These are phyloP conservation scores for Alternaria burnsii DNA, from an alignment of 2,329 filamentous ascomycete genomes.

Conservation along the genomic window DNA sequence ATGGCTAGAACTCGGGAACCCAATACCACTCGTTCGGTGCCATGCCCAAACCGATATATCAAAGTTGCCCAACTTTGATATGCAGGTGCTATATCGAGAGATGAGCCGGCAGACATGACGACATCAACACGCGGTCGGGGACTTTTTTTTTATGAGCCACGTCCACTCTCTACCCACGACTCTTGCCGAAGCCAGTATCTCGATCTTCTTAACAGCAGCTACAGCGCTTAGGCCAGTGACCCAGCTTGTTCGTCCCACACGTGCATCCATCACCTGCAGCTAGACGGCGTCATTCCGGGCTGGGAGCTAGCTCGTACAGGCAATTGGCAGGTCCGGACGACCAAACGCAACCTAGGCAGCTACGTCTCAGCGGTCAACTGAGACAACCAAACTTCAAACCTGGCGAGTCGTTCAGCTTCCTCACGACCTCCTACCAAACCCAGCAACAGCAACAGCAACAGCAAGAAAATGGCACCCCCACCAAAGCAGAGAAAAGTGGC, in stretches of 20 bases:
- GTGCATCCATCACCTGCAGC: constrained; percentile 27
- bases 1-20: constrained; percentile 11
- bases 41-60: constrained; percentile 17
- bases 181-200: neutral
- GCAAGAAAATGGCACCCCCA: constrained; percentile 64
- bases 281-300: constrained; percentile 32
- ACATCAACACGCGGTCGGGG: constrained; percentile 24
- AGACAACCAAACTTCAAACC: constrained; percentile 27
- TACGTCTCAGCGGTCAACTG: constrained; percentile 29
- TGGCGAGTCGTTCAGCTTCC: constrained; percentile 34
- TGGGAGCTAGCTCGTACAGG: constrained; percentile 31
- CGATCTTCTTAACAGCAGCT: neutral
- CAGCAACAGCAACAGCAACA: constrained; percentile 17
- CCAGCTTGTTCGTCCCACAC: constrained; percentile 15
- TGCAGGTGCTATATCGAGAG: constrained; percentile 13
- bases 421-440: constrained; percentile 20
- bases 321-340: constrained; percentile 29
- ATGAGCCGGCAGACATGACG: constrained; percentile 30
- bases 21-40: constrained; percentile 7
- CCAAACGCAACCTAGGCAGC: constrained; percentile 36
- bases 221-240: neutral
- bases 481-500: constrained; percentile 94
- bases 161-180: neutral
- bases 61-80: constrained; percentile 20
- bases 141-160: constrained; percentile 6